Evolutionary conservation across 2,329 filamentous ascomycete species (phyloP).

Genomic region (Ophiocordyceps camponoti-rufipedis): DNA sequence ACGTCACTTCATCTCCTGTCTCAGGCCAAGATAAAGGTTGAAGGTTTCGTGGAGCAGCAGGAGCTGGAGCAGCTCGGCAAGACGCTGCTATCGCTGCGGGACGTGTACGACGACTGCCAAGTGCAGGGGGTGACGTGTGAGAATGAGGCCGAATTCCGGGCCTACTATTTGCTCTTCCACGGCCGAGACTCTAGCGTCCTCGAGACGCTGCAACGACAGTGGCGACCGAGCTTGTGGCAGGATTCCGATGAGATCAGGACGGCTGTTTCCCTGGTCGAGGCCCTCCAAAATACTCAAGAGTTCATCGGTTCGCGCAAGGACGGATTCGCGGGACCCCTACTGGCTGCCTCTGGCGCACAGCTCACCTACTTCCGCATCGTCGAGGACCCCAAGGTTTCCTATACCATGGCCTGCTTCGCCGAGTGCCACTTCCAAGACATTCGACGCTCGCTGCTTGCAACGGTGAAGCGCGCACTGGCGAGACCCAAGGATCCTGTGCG

Average conservation of each 20-base stretch:
- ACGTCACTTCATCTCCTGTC: slow-evolving; percentile 46
- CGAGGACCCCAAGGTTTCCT: slow-evolving; percentile 36
- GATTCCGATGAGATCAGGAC: slow-evolving; percentile 40
- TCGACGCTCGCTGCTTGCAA: slow-evolving; percentile 37
- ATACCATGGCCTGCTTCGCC: slow-evolving; percentile 52
- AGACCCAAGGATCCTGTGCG: slow-evolving; percentile 38
- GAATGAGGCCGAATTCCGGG: slow-evolving; percentile 48
- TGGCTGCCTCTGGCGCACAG: slow-evolving; percentile 30
- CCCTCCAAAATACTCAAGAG: slow-evolving; percentile 38
- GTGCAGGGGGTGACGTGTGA: slow-evolving; percentile 36
- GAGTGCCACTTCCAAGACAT: slow-evolving; percentile 48
- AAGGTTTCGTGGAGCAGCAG: slow-evolving; percentile 48
- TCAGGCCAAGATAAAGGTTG: slow-evolving; percentile 31
- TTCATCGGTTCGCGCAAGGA: slow-evolving; percentile 38
- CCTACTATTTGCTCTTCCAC: slow-evolving; percentile 46
- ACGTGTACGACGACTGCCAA: slow-evolving; percentile 47
- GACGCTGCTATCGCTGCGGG: slow-evolving; percentile 43
- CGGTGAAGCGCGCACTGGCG: slow-evolving; percentile 34
- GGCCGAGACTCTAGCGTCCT: slow-evolving; percentile 37
- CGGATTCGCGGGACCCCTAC: slow-evolving; percentile 24
- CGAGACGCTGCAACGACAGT: slow-evolving; percentile 33
- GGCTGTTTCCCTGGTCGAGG: slow-evolving; percentile 40
- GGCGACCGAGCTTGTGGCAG: slow-evolving; percentile 35
- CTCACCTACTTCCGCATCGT: slow-evolving; percentile 42
- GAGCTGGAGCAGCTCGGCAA: slow-evolving; percentile 51